A percentile compares a stretch with the other conserved stretches of the same genome.
phyloP scores from a whole-genome alignment of 352 stramenopile species.

The Phytopythium boreale region DNA sequence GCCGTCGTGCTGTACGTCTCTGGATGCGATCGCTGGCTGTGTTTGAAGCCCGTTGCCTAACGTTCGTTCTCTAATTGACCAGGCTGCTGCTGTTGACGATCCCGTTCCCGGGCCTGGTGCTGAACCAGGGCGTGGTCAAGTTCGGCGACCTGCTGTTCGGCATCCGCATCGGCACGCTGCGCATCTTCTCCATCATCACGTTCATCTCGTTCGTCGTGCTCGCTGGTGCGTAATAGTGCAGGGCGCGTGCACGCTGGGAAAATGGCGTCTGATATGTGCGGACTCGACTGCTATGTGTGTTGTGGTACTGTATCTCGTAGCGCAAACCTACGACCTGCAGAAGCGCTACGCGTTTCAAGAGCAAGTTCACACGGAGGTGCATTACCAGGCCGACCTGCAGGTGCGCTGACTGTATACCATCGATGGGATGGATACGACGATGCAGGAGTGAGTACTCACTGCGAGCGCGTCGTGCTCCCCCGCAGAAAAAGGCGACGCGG shows the following conservation, averaged over 20 bases:
- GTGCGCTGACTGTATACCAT: conserved; percentile 15
- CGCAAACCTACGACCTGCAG: conserved; percentile 77
- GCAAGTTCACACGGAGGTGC: conserved; percentile 33
- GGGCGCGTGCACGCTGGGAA: background rate
- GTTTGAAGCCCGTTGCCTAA: background rate
- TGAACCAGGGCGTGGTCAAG: conserved; percentile 71
- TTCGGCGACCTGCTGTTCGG: conserved; percentile 73
- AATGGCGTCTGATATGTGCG: background rate
- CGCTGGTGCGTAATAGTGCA: conserved; percentile 18
- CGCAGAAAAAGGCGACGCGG: conserved; percentile 67
- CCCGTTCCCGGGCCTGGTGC: conserved; percentile 52
- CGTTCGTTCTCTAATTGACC: background rate
- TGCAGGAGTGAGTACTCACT: background rate
- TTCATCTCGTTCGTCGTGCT: conserved; percentile 69
- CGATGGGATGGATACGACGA: background rate
- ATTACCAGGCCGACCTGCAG: conserved; percentile 75
- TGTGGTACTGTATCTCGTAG: conserved; percentile 13
- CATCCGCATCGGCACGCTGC: conserved; percentile 68
- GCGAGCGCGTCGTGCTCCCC: background rate
- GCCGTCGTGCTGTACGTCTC: conserved; percentile 71
- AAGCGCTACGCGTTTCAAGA: conserved; percentile 52
- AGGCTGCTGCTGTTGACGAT: conserved; percentile 79
- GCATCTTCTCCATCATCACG: conserved; percentile 76
- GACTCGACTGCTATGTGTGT: background rate
- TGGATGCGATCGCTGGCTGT: background rate